A percentile compares a stretch with the other conserved stretches of the same genome.
Evolutionary conservation across 2,329 filamentous ascomycete species (phyloP).

Genomic region (Aspergillus sp.): DNA sequence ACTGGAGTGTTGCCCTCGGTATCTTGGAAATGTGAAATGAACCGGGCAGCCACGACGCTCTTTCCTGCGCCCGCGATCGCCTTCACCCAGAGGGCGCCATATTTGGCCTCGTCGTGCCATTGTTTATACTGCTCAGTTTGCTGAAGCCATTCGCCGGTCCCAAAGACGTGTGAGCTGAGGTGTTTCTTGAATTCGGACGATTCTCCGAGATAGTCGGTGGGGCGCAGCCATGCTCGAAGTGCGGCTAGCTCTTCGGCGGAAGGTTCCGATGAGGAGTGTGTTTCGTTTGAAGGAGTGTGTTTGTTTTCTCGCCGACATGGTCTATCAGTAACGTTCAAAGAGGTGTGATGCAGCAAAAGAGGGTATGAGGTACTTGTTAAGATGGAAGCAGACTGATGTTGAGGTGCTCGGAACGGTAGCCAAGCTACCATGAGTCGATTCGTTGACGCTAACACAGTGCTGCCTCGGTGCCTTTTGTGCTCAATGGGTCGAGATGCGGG

Average conservation of each 20-base stretch:
- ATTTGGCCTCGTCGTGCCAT: constrained; percentile 18
- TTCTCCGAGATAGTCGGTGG: constrained; percentile 11
- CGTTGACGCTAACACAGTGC: background rate
- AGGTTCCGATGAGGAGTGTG: background rate
- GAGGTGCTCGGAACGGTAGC: background rate
- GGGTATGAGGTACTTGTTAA: background rate
- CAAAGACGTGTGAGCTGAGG: constrained; percentile 11
- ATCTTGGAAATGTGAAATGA: constrained; percentile 19
- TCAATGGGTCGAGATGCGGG: background rate
- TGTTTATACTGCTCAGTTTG: constrained; percentile 17
- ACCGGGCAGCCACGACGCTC: constrained; percentile 28
- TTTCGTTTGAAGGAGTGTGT: background rate
- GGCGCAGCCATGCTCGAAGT: constrained; percentile 9
- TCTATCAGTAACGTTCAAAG: background rate
- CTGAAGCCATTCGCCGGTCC: constrained; percentile 19
- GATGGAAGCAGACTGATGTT: background rate
- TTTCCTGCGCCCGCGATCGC: constrained; percentile 33
- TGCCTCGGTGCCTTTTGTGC: background rate
- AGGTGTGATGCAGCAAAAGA: background rate
- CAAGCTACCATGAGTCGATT: background rate
- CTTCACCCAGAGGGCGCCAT: constrained; percentile 29
- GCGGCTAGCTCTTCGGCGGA: background rate
- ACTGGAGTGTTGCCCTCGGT: constrained; percentile 15
- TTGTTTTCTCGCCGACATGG: background rate
- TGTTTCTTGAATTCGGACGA: constrained; percentile 16